Evolutionary conservation across 108 stramenopile genomes (phyloP), one percentile per base, ranked within the genome.

Genomic region (Pinguiococcus pyrenoidosus): DNA sequence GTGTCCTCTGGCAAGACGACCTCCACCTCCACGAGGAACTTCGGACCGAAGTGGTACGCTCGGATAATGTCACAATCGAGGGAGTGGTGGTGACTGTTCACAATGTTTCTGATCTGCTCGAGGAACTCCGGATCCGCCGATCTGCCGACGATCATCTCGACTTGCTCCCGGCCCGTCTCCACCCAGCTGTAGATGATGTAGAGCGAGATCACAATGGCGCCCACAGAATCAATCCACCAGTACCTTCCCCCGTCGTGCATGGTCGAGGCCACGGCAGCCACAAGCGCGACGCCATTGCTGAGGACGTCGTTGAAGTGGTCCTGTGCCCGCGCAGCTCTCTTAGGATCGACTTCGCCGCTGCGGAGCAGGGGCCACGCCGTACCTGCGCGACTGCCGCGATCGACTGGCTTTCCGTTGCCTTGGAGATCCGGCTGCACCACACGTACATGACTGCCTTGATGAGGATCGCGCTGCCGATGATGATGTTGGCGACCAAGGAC

Each of bases 251-350:
- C n/a, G n/a, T n/a, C n/a, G n/a, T n/a, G n/a, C n/a, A 10, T 57
- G 55, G 46, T 72, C 0, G 84, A 72, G 13, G 72, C 51, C 2
- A 87, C 43, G 33, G 85, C 54, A 0, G 86, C 81, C 8, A 83
- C 29, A 1, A 83, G 78, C n/a, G 91, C 85, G 2, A 89, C 78
- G 23, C 57, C 71, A 35, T 92, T 92, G 50, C 67, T 71, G 22
- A 92, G 53, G 25, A 73, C 73, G 63, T 92, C 91, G 64, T 92
- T 92, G 77, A 78, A 84, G 56, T 92, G 91, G 77, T 92, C 91
- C 69, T 80, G 79, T 2, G 79, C 82, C 38, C 89, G 51, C 7
- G 54, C 44, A 2, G 20, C 43, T 2, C 29, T 25, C 32, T n/a
- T 16, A 14, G 35, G 14, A 4, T 36, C 13, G 35, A 36, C 14